These are phyloP conservation scores for Suillus paluster DNA, from an alignment of 768 basidiomycete species.

Conservation along the genomic window DNA sequence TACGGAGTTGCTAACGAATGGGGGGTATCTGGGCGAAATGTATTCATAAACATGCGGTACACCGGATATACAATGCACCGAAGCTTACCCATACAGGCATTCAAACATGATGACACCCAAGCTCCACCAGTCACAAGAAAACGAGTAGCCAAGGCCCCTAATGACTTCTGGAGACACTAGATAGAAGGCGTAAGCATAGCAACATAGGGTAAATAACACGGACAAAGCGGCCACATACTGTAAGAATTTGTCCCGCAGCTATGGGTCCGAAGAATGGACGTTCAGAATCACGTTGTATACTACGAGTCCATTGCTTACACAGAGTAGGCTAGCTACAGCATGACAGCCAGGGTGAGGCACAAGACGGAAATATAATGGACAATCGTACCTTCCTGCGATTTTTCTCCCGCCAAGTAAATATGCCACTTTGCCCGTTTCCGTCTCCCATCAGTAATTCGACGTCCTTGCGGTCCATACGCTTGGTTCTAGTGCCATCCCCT, in stretches of 20 bases:
- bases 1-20: conserved; percentile 94
- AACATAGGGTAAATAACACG: conserved; percentile 24
- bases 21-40: conserved; percentile 70
- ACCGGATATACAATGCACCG: conserved; percentile 30
- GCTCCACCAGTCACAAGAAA: conserved; percentile 99
- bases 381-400: conserved; percentile 81
- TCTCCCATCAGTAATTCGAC: conserved; percentile 85
- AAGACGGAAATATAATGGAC: conserved; percentile 27
- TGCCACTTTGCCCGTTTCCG: conserved; percentile 76
- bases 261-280: conserved; percentile 36
- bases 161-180: conserved; percentile 91
- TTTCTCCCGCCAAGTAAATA: conserved; percentile 97
- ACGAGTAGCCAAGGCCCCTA: conserved; percentile 89
- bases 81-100: conserved; percentile 84
- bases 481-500: conserved; percentile 73
- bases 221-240: conserved; percentile 54
- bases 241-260: conserved; percentile 89
- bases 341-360: conserved; percentile 26
- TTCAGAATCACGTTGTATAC: conserved; percentile 17
- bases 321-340: conserved; percentile 78
- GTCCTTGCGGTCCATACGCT: conserved; percentile 79
- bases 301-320: conserved; percentile 58
- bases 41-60: conserved; percentile 19
- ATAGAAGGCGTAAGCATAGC: conserved; percentile 24
- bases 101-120: conserved; percentile 97